phyloP scores from a whole-genome alignment of 768 basidiomycete genomes.

The Rhizopogon rudus region DNA sequence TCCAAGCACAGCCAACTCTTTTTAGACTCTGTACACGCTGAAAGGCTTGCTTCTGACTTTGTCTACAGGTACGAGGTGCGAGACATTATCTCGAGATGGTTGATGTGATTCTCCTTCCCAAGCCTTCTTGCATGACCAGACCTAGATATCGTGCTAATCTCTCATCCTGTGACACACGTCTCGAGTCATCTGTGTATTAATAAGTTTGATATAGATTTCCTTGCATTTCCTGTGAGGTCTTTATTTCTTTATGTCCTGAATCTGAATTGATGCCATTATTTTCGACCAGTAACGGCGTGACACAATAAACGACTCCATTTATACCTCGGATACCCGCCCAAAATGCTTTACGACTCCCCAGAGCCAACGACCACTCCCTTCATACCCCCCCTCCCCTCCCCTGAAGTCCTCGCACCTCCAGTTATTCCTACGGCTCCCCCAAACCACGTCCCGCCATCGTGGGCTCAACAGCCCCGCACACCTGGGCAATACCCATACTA shows the following conservation, averaged over 20 bases:
- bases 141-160: neutral
- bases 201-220: constrained; percentile 2
- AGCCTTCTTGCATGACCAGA: constrained; percentile 5
- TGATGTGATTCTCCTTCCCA: constrained; percentile 1
- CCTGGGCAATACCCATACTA: constrained; percentile 35
- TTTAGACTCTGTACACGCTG: neutral
- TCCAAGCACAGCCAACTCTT: neutral
- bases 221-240: constrained; percentile 11
- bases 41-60: neutral
- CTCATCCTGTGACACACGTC: constrained; percentile 3
- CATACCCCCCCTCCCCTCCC: constrained; percentile 34
- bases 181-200: constrained; percentile 12
- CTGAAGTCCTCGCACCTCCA: constrained; percentile 28
- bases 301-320: constrained; percentile 14
- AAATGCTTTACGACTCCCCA: constrained; percentile 25
- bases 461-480: constrained; percentile 29
- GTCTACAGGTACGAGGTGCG: neutral
- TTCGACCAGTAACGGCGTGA: constrained; percentile 17
- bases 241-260: neutral
- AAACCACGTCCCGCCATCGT: constrained; percentile 23
- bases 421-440: constrained; percentile 26
- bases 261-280: constrained; percentile 7
- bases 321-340: constrained; percentile 15
- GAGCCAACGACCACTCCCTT: constrained; percentile 31
- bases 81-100: neutral